Evolutionary conservation across 371 early-diverging fungal species (phyloP).

Genomic region (Mortierella sp.): DNA sequence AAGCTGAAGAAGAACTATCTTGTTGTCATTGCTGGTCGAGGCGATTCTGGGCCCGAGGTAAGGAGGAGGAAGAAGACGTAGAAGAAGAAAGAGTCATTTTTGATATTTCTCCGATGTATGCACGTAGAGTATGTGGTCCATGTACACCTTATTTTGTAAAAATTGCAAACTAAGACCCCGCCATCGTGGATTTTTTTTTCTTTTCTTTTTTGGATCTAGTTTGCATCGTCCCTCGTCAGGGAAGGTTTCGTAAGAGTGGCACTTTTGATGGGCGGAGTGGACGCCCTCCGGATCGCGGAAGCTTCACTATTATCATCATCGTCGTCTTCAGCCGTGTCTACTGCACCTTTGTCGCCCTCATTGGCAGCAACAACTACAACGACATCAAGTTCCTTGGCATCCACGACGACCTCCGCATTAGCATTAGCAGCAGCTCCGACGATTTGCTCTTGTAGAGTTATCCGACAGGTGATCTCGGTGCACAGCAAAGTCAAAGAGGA

Average conservation of each 20-base stretch:
- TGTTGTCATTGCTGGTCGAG: conserved; percentile 66
- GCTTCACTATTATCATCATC: not conserved
- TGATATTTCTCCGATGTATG: not conserved
- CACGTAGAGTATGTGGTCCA: not conserved
- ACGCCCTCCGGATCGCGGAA: conserved; percentile 61
- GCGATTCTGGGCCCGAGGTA: conserved; percentile 70
- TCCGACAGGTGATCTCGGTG: conserved; percentile 46
- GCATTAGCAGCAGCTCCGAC: conserved; percentile 11
- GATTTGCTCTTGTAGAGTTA: conserved; percentile 45
- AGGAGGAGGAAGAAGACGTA: not conserved
- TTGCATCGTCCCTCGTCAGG: conserved; percentile 67
- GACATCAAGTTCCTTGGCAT: not conserved
- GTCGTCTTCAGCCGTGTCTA: not conserved
- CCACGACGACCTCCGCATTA: not conserved
- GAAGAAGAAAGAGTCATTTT: not conserved
- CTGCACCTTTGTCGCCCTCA: conserved; percentile 9
- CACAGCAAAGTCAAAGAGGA: conserved; percentile 43
- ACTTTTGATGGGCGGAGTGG: conserved; percentile 71
- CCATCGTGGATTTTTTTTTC: not conserved
- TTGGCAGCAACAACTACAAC: conserved; percentile 3
- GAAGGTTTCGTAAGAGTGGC: conserved; percentile 65
- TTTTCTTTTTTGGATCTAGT: no score
- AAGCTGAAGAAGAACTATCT: conserved; percentile 74
- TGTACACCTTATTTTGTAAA: not conserved
- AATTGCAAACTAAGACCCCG: not conserved